Percentiles rank a stretch among this genome's conserved stretches.
These are phyloP conservation scores for Cercospora sojina DNA, from an alignment of 2,329 filamentous ascomycete genomes.

Conservation along the genomic window DNA sequence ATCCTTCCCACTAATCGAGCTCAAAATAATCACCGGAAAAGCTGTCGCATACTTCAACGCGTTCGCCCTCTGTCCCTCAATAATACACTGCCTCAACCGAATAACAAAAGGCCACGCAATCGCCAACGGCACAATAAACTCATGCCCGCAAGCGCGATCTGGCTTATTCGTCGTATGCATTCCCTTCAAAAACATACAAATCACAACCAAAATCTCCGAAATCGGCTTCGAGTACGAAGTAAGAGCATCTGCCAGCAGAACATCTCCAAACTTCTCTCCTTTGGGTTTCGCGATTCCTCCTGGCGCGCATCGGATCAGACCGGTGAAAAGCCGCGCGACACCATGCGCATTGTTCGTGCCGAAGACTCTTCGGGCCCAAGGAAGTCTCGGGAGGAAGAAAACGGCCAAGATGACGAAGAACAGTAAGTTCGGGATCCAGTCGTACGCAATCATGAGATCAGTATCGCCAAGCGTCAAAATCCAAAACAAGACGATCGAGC, in stretches of 20 bases:
- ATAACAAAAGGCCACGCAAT: slow-evolving; percentile 81
- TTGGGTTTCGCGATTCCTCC: slow-evolving; percentile 83
- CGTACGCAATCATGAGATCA: slow-evolving; percentile 69
- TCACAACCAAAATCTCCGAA: slow-evolving; percentile 80
- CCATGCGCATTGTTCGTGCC: slow-evolving; percentile 54
- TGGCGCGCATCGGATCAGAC: slow-evolving; percentile 73
- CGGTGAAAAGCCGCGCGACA: slow-evolving; percentile 68
- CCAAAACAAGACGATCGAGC: slow-evolving; percentile 83
- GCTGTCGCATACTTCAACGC: slow-evolving; percentile 92
- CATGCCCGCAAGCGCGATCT: slow-evolving; percentile 77
- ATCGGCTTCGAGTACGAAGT: slow-evolving; percentile 93
- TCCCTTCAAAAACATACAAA: slow-evolving; percentile 78
- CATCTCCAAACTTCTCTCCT: slow-evolving; percentile 92
- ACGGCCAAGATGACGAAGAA: slow-evolving; percentile 70
- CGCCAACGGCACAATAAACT: slow-evolving; percentile 76
- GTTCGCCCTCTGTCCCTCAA: slow-evolving; percentile 83
- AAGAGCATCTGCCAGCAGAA: slow-evolving; percentile 87
- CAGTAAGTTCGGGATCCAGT: slow-evolving; percentile 83
- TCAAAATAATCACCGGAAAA: slow-evolving; percentile 82
- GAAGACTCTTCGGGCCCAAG: slow-evolving; percentile 17
- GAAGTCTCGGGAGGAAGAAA: slow-evolving; percentile 58
- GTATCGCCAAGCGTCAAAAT: slow-evolving; percentile 67
- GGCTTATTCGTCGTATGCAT: slow-evolving; percentile 76
- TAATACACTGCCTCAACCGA: slow-evolving; percentile 86
- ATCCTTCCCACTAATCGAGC: slow-evolving; percentile 26